These are phyloP conservation scores for Scheffersomyces cryptocercus DNA, from an alignment of 1,139 yeast species.

Conservation along the genomic window DNA sequence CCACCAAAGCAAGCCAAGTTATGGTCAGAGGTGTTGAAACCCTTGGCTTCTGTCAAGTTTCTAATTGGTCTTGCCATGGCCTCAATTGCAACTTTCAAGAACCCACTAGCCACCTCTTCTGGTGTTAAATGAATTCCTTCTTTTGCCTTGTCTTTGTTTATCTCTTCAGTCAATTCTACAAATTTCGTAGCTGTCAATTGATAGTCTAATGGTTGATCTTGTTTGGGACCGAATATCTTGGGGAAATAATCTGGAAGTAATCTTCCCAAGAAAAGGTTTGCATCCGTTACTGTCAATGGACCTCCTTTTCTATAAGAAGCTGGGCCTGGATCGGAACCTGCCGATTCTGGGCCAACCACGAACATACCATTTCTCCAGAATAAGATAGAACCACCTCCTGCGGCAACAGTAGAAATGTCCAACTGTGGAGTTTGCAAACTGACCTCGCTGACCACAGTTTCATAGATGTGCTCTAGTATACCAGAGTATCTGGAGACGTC, in stretches of 20 bases:
- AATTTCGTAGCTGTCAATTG: slow-evolving; percentile 33
- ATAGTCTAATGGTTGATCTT: slow-evolving; percentile 38
- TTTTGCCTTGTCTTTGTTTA: slow-evolving; percentile 27
- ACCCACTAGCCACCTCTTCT: slow-evolving; percentile 46
- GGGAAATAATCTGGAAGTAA: slow-evolving; percentile 44
- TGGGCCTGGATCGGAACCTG: slow-evolving; percentile 52
- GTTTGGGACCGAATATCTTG: slow-evolving; percentile 45
- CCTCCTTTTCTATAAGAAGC: slow-evolving; percentile 50
- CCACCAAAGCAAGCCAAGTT: slow-evolving; percentile 50
- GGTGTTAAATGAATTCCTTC: slow-evolving; percentile 27
- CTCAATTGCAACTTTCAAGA: slow-evolving; percentile 46
- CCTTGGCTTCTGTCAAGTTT: slow-evolving; percentile 46
- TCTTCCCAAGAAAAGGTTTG: slow-evolving; percentile 43
- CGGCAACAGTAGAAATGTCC: slow-evolving; percentile 50
- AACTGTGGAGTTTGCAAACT: slow-evolving; percentile 47
- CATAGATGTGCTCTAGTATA: slow-evolving; percentile 41
- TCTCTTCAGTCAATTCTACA: slow-evolving; percentile 30
- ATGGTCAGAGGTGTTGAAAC: slow-evolving; percentile 40
- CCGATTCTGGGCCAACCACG: slow-evolving; percentile 50
- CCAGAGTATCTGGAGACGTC: slow-evolving; percentile 47
- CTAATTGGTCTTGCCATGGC: slow-evolving; percentile 50
- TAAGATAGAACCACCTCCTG: slow-evolving; percentile 50
- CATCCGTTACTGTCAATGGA: slow-evolving; percentile 50
- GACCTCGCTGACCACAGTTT: slow-evolving; percentile 46
- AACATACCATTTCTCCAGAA: slow-evolving; percentile 49